These are phyloP conservation scores for Phaeosphaeriaceae sp. DNA, from an alignment of 2,329 filamentous ascomycete species.

Conservation along the genomic window DNA sequence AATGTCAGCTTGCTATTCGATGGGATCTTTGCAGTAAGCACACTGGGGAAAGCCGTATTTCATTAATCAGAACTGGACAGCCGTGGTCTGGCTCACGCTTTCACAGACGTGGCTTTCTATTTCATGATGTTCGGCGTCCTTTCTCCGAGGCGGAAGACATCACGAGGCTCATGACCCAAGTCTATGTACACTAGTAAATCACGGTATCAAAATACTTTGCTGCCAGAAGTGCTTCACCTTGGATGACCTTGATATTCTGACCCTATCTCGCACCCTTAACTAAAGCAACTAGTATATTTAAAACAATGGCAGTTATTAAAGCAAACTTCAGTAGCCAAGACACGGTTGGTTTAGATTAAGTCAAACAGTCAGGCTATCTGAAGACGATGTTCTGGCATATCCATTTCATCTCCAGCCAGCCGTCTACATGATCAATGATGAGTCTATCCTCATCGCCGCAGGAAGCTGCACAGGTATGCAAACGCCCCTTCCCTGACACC, in stretches of 20 bases:
- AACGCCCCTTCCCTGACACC: too few species aligned
- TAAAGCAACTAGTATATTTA: too few species aligned
- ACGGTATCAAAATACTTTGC: conserved; percentile 41
- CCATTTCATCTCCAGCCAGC: too few species aligned
- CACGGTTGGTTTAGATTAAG: too few species aligned
- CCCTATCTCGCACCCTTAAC: not conserved
- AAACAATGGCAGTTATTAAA: too few species aligned
- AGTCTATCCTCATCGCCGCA: too few species aligned
- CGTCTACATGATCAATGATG: too few species aligned
- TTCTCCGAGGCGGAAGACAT: conserved; percentile 36
- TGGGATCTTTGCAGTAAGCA: conserved; percentile 32
- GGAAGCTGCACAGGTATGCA: too few species aligned
- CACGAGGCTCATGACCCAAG: conserved; percentile 45
- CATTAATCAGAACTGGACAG: conserved; percentile 19
- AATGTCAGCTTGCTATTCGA: conserved; percentile 32
- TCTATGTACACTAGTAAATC: conserved; percentile 47
- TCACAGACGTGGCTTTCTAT: conserved; percentile 26
- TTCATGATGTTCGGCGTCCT: conserved; percentile 45
- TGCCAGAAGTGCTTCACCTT: conserved; percentile 8
- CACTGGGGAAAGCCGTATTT: conserved; percentile 32
- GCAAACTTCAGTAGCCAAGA: too few species aligned
- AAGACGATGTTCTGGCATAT: too few species aligned
- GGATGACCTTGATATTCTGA: conserved; percentile 4
- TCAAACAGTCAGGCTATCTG: too few species aligned
- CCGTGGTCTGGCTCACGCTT: conserved; percentile 27